Conservation (phyloP, 345 rosid species). For the Triadica sebifera region DNA sequence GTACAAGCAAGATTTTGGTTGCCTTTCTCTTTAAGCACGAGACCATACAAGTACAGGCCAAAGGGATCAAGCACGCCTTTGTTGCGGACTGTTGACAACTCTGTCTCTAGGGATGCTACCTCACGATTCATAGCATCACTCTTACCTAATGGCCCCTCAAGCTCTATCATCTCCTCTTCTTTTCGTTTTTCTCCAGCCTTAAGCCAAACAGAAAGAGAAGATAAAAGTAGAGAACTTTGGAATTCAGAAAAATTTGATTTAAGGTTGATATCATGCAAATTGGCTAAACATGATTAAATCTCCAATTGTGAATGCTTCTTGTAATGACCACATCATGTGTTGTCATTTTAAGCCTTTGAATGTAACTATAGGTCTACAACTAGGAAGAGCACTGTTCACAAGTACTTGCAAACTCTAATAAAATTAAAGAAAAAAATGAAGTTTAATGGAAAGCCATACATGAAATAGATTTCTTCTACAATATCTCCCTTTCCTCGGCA, state of each 20-base stretch:
- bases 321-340: not conserved
- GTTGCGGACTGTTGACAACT: slow-evolving; percentile 63
- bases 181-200: slow-evolving; percentile 98
- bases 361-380: not conserved
- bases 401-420: slow-evolving; percentile 8
- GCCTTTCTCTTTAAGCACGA: slow-evolving; percentile 89
- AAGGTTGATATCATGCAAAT: not conserved
- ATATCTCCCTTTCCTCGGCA: not conserved
- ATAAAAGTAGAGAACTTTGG: not conserved
- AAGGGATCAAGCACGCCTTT: slow-evolving; percentile 77
- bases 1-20: slow-evolving; percentile 67
- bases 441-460: not conserved
- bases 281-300: not conserved
- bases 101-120: slow-evolving; percentile 76
- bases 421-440: not conserved
- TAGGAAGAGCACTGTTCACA: not conserved
- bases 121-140: slow-evolving; percentile 75
- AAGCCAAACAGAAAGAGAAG: slow-evolving; percentile 3
- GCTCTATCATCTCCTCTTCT: slow-evolving; percentile 93
- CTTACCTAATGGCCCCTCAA: slow-evolving; percentile 82
- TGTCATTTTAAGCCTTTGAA: not conserved
- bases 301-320: not conserved
- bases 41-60: slow-evolving; percentile 79
- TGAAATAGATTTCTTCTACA: not conserved
- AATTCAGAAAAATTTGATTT: not conserved